Conservation (phyloP, 192 early-diverging fungal species). For the Backusella circina region DNA sequence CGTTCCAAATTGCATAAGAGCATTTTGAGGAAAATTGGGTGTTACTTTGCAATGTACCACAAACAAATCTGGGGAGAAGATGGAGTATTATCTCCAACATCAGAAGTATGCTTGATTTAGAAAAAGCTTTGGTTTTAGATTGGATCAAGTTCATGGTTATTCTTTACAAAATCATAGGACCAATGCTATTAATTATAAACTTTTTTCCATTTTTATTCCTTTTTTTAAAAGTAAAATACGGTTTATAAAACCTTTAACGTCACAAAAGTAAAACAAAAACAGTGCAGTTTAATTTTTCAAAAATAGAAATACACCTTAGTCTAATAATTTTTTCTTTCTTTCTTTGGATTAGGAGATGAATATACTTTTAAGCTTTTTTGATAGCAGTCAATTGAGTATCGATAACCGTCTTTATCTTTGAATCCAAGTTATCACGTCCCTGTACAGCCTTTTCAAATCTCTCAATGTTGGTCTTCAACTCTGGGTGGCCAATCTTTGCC, state of each 20-base stretch:
- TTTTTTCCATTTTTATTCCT: neutral
- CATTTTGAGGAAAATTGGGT: neutral
- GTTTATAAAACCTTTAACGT: neutral
- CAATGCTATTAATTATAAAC: neutral
- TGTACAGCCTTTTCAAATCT: conserved; percentile 42
- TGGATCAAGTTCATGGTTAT: too few relatives aligned
- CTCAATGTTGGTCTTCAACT: conserved; percentile 44
- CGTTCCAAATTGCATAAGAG: neutral
- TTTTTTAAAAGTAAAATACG: neutral
- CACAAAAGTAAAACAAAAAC: conserved; percentile 1
- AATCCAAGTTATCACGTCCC: neutral
- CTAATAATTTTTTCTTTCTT: neutral
- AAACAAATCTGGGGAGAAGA: neutral
- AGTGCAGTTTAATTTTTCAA: conserved; percentile 1
- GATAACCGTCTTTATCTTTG: conserved; percentile 6
- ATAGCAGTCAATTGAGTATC: neutral
- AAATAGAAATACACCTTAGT: conserved; percentile 1
- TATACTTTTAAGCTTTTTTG: conserved; percentile 2
- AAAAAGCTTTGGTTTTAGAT: neutral
- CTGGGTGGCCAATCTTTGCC: conserved; percentile 28
- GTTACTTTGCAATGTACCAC: neutral
- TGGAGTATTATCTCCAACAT: neutral
- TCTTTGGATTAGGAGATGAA: neutral
- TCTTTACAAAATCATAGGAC: too few relatives aligned
- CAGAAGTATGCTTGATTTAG: neutral